Base-by-base conservation (phyloP, 495 filamentous ascomycete genomes). In the Aspergillus ellipticus region DNA sequence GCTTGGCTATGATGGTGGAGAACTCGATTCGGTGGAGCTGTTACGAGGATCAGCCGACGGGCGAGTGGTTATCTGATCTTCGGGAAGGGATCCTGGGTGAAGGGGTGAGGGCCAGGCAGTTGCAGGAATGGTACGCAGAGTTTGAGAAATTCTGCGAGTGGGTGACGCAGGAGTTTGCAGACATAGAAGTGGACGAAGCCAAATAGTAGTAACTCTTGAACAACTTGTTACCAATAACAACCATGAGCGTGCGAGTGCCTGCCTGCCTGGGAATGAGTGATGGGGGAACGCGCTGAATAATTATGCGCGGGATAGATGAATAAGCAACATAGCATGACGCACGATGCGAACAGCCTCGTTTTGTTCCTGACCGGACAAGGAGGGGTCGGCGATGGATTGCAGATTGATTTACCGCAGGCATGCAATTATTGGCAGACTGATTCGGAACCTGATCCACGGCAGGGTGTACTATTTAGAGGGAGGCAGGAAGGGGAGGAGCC, bases 61-160 rank as follows among this genome's bases (percentile, higher is more conserved):
- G 85, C 9, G 80, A 85, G 49, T 96, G 92, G 88, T 69, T 77
- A 35, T 72, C 78, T 31, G 90, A 84, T 39, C 79, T 96, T 46
- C 82, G 81, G 49, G 83, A 87, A 49, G 92, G 89, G 2, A 82
- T 85, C 19, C 68, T 87, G 58, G 94, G 92, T n/a, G 75, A 78
- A 51, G 87, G 90, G 0, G 54, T 86, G 17, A 86, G 92, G 67
- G 87, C 88, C 2, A 57, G 82, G 55, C 81, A 87, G 49, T 66
- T 97, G 73, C 82, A 80, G 66, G 79, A 93, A 63, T 97, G 91
- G 88, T 80, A 78, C 41, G 70, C 78, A 42, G 81, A 87, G 47
- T 97, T 93, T 85, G 94, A 98, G 74, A 76, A 81, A 57, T 98
- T 96, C 65, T 97, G 92, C 68, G 77, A 89, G 49, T 97, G 92